phyloP scores from a whole-genome alignment of 192 early-diverging fungal species.

The Funneliformis mosseae region DNA sequence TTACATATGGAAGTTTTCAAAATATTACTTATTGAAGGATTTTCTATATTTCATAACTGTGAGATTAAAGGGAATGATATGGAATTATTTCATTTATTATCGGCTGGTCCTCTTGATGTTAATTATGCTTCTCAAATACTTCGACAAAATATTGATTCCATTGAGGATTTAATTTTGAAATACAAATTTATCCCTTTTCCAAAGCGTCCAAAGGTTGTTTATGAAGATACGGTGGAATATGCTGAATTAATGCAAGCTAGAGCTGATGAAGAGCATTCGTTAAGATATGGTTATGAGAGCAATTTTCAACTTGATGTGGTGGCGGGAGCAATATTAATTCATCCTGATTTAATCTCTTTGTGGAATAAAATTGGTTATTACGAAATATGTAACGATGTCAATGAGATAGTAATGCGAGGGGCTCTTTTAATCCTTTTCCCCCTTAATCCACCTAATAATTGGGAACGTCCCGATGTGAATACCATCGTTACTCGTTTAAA shows the following conservation, averaged over 20 bases:
- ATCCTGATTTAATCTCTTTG: background rate
- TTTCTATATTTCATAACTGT: background rate
- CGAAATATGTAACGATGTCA: conserved; percentile 23
- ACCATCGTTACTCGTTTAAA: background rate
- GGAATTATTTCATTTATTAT: conserved; percentile 13
- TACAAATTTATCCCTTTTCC: conserved; percentile 14
- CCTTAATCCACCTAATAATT: background rate
- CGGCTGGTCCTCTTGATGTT: background rate
- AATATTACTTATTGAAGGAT: background rate
- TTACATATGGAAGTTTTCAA: background rate
- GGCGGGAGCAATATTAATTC: background rate
- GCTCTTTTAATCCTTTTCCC: background rate
- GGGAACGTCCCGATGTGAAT: background rate
- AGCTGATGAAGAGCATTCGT: background rate
- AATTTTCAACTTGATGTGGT: background rate
- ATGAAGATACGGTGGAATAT: background rate
- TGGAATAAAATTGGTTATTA: conserved; percentile 9
- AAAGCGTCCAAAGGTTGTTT: background rate
- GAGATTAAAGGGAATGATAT: conserved; percentile 23
- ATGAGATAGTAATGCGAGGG: conserved; percentile 22
- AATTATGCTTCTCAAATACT: background rate
- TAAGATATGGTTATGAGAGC: conserved; percentile 16
- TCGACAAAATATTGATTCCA: background rate
- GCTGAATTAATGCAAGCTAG: background rate
- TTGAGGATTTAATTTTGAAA: background rate